Evolutionary conservation across 2,329 filamentous ascomycete genomes (phyloP), one percentile per base, ranked within the genome.

Genomic region (Aspergillus aculeatinus): DNA sequence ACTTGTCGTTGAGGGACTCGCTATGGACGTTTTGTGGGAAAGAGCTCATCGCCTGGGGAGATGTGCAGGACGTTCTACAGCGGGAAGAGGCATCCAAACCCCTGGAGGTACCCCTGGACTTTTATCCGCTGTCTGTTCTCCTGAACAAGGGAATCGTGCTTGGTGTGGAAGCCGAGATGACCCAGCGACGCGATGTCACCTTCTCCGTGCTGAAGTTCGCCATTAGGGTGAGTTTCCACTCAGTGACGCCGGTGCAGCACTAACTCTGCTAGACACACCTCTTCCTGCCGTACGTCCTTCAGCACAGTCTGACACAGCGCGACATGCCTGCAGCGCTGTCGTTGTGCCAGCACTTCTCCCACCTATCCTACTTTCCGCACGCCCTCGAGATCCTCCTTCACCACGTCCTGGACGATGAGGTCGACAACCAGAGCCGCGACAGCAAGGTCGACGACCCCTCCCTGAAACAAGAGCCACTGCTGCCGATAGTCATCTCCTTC

Each of bases 11-110:
- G 47, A 85, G 87, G 57, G 92, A 97, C 76, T 98, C 95, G 1
- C 79, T 99, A 2, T 99, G 95, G 95, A 87, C 92, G 50, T 98
- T 97, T 76, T 92, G 96, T 69, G 95, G 95, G 5, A 86, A 85
- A 58, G 88, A 93, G 65, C 85, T 98, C 66, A 90, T 92, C 65
- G 85, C 91, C 3, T 99, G 95, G 95, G 87, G 91, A 25, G 91
- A 96, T 71, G 87, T 96, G 47, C 87, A 92, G 65, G 91, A 95
- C 61, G 87, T 98, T 31, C 80, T 98, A 47, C 84, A 87, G 39
- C 88, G 89, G 21, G 85, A 87, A 63, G 91, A 96, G 55, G 76
- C 96, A 3, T 89, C 91, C 2, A 82, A 85, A 9, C 86, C 91
- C 2, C 88, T 96, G 11, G 85, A 88, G 25, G 86, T 98, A 58